Evolutionary conservation across 108 stramenopile genomes (phyloP), one percentile per base, ranked within the genome.

Genomic region (Skeletonema menzelii): DNA sequence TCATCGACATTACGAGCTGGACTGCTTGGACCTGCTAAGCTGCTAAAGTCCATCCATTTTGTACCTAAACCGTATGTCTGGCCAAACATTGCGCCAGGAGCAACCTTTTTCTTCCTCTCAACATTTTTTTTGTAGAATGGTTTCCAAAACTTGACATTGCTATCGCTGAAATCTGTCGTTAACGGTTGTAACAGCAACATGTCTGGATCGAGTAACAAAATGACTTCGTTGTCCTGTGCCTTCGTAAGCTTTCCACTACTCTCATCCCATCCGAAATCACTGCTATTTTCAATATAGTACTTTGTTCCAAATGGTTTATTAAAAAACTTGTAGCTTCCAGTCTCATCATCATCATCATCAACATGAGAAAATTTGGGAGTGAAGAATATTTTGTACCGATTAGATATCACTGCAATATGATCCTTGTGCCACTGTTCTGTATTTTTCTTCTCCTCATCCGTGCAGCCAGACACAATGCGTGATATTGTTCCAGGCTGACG

Each of bases 131-230:
- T 77, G 4, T 57, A 2, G 63, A 77, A 81, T 17, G 74, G 78
- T 47, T 71, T 34, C 84, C 72, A 70, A 70, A 82, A 78, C 68
- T 83, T 59, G 71, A 77, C 60, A 30, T 17, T 32, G 44, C 55
- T 17, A 66, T 72, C 69, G 56, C 73, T 77, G 69, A 91, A 88
- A 69, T 90, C 88, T 44, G 84, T 86, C 1, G 83, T 68, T 27
- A 98, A 70, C 13, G 93, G 92, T 24, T 82, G 56, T 63, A 93
- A 72, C 67, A 98, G 69, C n/a, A 96, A 70, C 91, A 97, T 94
- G 67, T 98, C 98, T 15, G 98, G 98, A 84, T 98, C 98, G 11
- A 97, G 75, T 27, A 98, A 77, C 4, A 92, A 78, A 11, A 98
- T 62, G 59, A 97, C 86, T 28, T 80, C 87, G 35, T 89, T 78